Evolutionary conservation across 768 basidiomycete genomes (phyloP), one percentile per base, ranked within the genome.

Genomic region (Termitomyces heimii): DNA sequence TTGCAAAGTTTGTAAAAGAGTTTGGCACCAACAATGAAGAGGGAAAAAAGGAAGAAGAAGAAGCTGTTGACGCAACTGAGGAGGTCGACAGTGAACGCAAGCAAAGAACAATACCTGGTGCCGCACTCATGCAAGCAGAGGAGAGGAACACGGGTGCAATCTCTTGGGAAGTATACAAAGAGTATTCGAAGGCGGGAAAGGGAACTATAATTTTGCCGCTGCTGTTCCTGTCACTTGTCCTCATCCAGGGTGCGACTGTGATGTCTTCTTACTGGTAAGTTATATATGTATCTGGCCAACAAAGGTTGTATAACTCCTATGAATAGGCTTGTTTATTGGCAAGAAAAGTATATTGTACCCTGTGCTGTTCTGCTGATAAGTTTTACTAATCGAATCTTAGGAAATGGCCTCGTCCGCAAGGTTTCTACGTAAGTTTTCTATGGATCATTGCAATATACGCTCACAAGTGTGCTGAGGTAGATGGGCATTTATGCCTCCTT

Each of bases 401-500:
- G 49, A 75, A 84, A 65, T 93, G 82, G 77, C 70, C 75, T 18
- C 75, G 74, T 56, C 61, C 85, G 6, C 71, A 81, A 63, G 84
- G 83, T 2, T 90, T 92, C 68, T 94, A 91, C 66, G 89, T 89
- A 65, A 57, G 83, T 14, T 1, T 22, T 53, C 43, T 49, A 16
- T 40, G 7, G 14, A n/a, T 20, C 2, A 20, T n/a, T 16, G 9
- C 2, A 28, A 14, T 24, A 10, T 14, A 16, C 42, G 18, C 31
- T 59, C 18, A 47, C 34, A 48, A n/a, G n/a, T 20, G 7, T 14
- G 51, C 45, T 32, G 7, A 40, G 57, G 31, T 67, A 92, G 86
- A 93, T 92, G 85, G 89, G 84, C 45, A 77, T 92, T 16, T 94
- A 94, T 65, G 91, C 87, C 14, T 78, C 68, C 22, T 76, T 94